A percentile compares a stretch with the other conserved stretches of the same genome.
Conservation (phyloP, 129 eudicot genomes). For the Tagetes erecta region DNA sequence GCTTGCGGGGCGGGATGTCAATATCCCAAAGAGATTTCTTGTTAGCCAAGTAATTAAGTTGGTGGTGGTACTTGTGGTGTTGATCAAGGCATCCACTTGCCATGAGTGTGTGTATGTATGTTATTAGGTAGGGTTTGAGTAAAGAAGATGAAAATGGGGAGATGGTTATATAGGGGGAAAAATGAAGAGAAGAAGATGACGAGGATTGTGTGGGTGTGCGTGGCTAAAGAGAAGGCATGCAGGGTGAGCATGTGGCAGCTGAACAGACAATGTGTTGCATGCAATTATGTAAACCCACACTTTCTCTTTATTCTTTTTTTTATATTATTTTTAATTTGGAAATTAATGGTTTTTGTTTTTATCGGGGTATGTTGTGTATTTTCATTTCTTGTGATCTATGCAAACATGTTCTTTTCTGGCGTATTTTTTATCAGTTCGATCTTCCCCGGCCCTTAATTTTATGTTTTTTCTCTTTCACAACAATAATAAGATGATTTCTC, state of each 20-base stretch:
- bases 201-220: conserved; percentile 44
- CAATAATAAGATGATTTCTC: too few relatives aligned
- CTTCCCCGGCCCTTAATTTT: too few relatives aligned
- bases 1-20: conserved; percentile 86
- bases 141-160: not conserved
- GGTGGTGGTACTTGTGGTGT: conserved; percentile 41
- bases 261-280: conserved; percentile 49
- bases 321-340: not conserved
- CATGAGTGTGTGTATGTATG: conserved; percentile 29
- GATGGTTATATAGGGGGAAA: not conserved
- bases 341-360: conserved; percentile 19
- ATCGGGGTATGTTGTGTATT: conserved; percentile 1
- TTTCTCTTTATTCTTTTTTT: not conserved
- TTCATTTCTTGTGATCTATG: conserved; percentile 30
- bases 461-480: too few relatives aligned
- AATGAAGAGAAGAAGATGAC: conserved; percentile 30
- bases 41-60: conserved; percentile 23
- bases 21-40: conserved; percentile 58
- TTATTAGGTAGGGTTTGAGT: conserved; percentile 11
- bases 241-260: conserved; percentile 65
- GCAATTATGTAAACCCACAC: conserved; percentile 36
- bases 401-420: conserved; percentile 16
- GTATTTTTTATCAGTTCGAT: too few relatives aligned
- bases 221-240: conserved; percentile 42
- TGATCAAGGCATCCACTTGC: conserved; percentile 46